These are phyloP conservation scores for Mitragyna speciosa DNA, from an alignment of 257 asterid genomes.

Conservation along the genomic window DNA sequence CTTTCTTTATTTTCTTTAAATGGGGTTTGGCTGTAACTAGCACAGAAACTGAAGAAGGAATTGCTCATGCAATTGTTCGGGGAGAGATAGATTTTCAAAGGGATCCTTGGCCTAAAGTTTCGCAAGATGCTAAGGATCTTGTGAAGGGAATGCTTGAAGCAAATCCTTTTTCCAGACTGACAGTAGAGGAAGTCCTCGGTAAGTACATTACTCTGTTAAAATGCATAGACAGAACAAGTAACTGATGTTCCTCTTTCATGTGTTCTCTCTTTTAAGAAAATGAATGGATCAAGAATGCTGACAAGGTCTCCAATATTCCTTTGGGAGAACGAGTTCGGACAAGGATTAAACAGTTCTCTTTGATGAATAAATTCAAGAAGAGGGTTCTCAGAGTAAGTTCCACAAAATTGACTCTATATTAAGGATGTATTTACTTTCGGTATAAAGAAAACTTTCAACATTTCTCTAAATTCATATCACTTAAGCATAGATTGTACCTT, in stretches of 20 bases:
- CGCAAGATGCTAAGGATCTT: conserved; percentile 70
- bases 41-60: conserved; percentile 92
- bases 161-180: conserved; percentile 57
- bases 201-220: background rate
- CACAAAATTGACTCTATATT: background rate
- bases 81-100: conserved; percentile 62
- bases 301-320: conserved; percentile 55
- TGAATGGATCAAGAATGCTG: conserved; percentile 72
- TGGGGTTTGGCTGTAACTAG: conserved; percentile 29
- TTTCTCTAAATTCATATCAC: background rate
- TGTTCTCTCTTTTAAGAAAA: conserved; percentile 32
- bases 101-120: conserved; percentile 86
- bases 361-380: conserved; percentile 91
- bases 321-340: conserved; percentile 71
- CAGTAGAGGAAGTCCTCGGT: conserved; percentile 72
- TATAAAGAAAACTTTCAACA: background rate
- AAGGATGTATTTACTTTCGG: too few relatives aligned
- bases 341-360: conserved; percentile 76
- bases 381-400: conserved; percentile 70
- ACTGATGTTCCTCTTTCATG: background rate
- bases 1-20: conserved; percentile 6
- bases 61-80: conserved; percentile 73
- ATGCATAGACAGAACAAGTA: background rate
- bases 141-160: conserved; percentile 72
- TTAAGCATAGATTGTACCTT: too few relatives aligned